A percentile compares a stretch with the other conserved stretches of the same genome.
Conservation (phyloP, 495 filamentous ascomycete genomes). For the Cryomyces antarcticus region DNA sequence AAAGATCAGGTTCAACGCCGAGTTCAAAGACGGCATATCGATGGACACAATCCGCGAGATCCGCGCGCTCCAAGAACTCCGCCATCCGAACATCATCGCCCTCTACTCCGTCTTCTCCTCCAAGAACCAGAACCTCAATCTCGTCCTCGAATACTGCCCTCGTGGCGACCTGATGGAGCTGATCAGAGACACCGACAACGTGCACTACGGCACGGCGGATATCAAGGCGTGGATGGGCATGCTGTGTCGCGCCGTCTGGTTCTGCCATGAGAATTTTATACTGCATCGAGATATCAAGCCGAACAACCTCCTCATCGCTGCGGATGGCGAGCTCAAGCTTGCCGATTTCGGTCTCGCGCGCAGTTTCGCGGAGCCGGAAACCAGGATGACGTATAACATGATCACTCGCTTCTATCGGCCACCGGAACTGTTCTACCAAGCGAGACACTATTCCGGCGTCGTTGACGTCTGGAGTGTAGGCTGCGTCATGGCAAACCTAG, state of each 20-base stretch:
- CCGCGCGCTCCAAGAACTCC: constrained; percentile 85
- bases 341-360: constrained; percentile 95
- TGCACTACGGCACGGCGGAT: constrained; percentile 60
- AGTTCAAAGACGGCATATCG: constrained; percentile 66
- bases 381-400: constrained; percentile 78
- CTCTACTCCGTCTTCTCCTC: constrained; percentile 80
- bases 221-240: constrained; percentile 98
- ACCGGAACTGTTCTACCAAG: constrained; percentile 80
- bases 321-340: constrained; percentile 82
- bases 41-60: constrained; percentile 92
- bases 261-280: constrained; percentile 87
- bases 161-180: constrained; percentile 82
- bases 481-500: constrained; percentile 77
- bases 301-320: constrained; percentile 88
- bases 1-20: constrained; percentile 86
- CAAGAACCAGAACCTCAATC: constrained; percentile 81
- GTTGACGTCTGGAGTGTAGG: constrained; percentile 96
- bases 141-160: constrained; percentile 85
- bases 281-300: constrained; percentile 98
- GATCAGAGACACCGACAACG: constrained; percentile 56
- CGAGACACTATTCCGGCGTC: constrained; percentile 67
- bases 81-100: constrained; percentile 85
- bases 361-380: constrained; percentile 70
- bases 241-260: constrained; percentile 83
- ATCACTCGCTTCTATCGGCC: constrained; percentile 83